phyloP scores from a whole-genome alignment of 257 asterid genomes.

The Scutellaria minor region DNA sequence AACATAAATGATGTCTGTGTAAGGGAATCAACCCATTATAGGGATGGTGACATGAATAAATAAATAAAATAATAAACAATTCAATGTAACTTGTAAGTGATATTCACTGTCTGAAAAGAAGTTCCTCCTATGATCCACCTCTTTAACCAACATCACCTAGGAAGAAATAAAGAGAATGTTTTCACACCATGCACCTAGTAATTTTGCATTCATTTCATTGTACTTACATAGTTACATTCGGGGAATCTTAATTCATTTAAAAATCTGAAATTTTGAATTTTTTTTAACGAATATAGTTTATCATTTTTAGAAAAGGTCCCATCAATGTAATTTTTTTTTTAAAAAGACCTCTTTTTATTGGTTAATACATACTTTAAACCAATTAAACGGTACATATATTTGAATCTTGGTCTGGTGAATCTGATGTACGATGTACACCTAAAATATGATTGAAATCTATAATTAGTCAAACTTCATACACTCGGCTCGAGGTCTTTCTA shows the following conservation, averaged over 20 bases:
- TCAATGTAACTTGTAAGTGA: constrained; percentile 29
- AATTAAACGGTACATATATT: background rate
- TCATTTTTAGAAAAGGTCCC: no score
- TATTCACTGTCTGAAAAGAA: constrained; percentile 24
- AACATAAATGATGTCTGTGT: constrained; percentile 37
- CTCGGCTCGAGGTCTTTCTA: no score
- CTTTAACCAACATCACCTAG: constrained; percentile 14
- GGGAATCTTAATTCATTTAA: background rate
- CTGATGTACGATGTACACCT: background rate
- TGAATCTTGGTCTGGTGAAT: constrained; percentile 21
- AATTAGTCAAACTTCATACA: no score
- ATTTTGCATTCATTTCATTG: background rate
- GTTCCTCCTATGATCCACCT: background rate
- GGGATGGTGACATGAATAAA: constrained; percentile 42
- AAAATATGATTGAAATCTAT: background rate
- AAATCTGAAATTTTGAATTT: no score
- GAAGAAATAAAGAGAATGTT: constrained; percentile 34
- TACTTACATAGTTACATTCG: background rate
- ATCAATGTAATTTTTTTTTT: no score
- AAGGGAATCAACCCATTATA: constrained; percentile 39
- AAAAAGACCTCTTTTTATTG: no score
- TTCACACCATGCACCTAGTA: background rate
- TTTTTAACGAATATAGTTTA: no score
- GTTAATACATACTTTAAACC: no score
- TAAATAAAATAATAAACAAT: background rate